Base-by-base conservation (phyloP, 257 asterid genomes). In the Scutellaria barbata region DNA sequence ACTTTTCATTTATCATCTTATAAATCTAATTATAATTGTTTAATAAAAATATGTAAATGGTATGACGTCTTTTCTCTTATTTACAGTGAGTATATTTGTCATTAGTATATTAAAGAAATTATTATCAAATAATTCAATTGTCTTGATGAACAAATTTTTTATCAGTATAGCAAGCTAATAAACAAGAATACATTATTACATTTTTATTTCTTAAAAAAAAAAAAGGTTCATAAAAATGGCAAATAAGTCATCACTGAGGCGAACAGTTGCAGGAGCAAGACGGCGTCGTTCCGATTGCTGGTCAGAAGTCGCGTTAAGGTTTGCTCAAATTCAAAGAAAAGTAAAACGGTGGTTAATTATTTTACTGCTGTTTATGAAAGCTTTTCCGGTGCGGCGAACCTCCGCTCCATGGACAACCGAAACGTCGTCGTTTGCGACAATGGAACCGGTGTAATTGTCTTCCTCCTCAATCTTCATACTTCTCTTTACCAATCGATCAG, bases 341-440 rank as follows among this genome's bases (percentile, higher is more conserved):
- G 56, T 63, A 30, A 30, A 30, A 30, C 35, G 35, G 35, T 33
- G 68, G 20, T 69, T 9, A 59, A 48, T 43, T 3, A 20, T 58
- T 50, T 18, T 18, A 30, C 12, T 47, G 72, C 45, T 52, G 74
- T 42, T 48, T 53, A 7, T 39, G 59, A 63, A 75, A 58, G 71
- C 72, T 76, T 58, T 56, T 47, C 52, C 65, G 63, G 33, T 35
- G 22, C 33, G 42, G 51, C 25, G 42, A 13, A 74, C 46, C 66
- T 77, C 46, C 9, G 22, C 47, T 45, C 69, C 63, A 91, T 93
- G 98, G 98, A 90, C 76, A 86, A 78, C 69, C 83, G 84, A 20
- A 90, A 89, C 76, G 96, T 93, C 81, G 85, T 93, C 82, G 97
- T 93, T 39, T 93, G 97, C 71, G 97, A 93, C 76, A 90, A 89